These are phyloP conservation scores for Beauveria pseudobassiana DNA, from an alignment of 2,329 filamentous ascomycete species.

Conservation along the genomic window DNA sequence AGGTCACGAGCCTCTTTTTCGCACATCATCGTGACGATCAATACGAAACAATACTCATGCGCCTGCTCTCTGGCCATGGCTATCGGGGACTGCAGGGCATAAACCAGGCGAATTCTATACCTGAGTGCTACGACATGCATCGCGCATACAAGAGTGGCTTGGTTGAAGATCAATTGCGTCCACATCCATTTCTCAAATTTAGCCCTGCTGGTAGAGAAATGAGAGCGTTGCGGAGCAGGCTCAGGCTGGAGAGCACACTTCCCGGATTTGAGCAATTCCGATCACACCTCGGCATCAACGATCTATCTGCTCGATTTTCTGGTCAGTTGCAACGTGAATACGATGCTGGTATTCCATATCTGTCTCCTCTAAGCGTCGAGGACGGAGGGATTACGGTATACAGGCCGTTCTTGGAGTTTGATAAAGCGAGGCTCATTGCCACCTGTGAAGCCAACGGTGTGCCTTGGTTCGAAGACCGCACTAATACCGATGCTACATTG, in stretches of 20 bases:
- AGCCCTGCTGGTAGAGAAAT: constrained; percentile 23
- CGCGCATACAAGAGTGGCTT: constrained; percentile 61
- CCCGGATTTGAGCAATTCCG: constrained; percentile 7
- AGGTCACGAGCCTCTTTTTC: constrained; percentile 58
- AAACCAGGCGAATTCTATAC: constrained; percentile 57
- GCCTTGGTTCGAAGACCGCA: constrained; percentile 76
- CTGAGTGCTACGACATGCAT: constrained; percentile 72
- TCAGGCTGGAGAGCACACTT: constrained; percentile 15
- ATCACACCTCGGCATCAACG: constrained; percentile 12
- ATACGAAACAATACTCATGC: constrained; percentile 80
- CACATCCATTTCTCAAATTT: constrained; percentile 30
- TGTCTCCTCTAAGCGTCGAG: constrained; percentile 40
- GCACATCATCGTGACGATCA: constrained; percentile 90
- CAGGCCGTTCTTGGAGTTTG: constrained; percentile 62
- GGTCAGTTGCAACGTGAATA: constrained; percentile 15
- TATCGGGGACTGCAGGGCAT: constrained; percentile 70
- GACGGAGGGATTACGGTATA: constrained; percentile 59
- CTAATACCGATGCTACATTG: constrained; percentile 69
- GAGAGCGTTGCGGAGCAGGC: constrained; percentile 21
- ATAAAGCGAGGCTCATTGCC: constrained; percentile 64
- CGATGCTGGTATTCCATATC: constrained; percentile 21
- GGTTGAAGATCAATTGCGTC: constrained; percentile 35
- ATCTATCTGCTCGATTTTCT: constrained; percentile 22
- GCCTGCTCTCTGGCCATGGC: constrained; percentile 59
- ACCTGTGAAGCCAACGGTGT: constrained; percentile 64